Conservation (phyloP, 768 basidiomycete genomes). For the Lanmaoa pseudosensibilis region DNA sequence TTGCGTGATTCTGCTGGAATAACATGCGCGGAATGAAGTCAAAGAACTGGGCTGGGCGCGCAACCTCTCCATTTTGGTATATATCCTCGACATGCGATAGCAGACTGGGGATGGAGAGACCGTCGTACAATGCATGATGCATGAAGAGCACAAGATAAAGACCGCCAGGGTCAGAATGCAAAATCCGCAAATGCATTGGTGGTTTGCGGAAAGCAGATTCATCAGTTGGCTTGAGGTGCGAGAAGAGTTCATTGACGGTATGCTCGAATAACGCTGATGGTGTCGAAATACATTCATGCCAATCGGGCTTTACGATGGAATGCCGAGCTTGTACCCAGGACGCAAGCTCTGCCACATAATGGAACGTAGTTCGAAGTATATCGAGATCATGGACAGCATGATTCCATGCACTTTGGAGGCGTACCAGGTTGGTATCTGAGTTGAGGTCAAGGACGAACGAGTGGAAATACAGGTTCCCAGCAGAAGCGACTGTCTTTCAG, state of each 20-base stretch:
- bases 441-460: slow-evolving; percentile 28
- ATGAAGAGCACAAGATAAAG: slow-evolving; percentile 39
- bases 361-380: slow-evolving; percentile 50
- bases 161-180: slow-evolving; percentile 4
- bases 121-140: slow-evolving; percentile 52
- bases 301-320: slow-evolving; percentile 21
- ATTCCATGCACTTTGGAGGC: slow-evolving; percentile 40
- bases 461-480: slow-evolving; percentile 34
- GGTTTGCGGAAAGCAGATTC: slow-evolving; percentile 30
- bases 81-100: slow-evolving; percentile 32
- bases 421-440: slow-evolving; percentile 23
- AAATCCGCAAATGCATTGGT: slow-evolving; percentile 31
- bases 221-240: slow-evolving; percentile 16
- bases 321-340: slow-evolving; percentile 33
- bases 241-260: slow-evolving; percentile 12
- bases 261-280: slow-evolving; percentile 10
- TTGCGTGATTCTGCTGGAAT: slow-evolving; percentile 39
- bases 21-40: slow-evolving; percentile 39
- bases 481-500: slow-evolving; percentile 31
- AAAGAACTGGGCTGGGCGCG: slow-evolving; percentile 34
- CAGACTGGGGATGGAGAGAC: slow-evolving; percentile 40
- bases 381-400: slow-evolving; percentile 32
- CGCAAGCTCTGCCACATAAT: slow-evolving; percentile 39
- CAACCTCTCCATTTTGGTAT: slow-evolving; percentile 27
- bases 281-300: slow-evolving; percentile 21